phyloP scores from a whole-genome alignment of 2,329 filamentous ascomycete species.

The Phaeoacremonium minimum region DNA sequence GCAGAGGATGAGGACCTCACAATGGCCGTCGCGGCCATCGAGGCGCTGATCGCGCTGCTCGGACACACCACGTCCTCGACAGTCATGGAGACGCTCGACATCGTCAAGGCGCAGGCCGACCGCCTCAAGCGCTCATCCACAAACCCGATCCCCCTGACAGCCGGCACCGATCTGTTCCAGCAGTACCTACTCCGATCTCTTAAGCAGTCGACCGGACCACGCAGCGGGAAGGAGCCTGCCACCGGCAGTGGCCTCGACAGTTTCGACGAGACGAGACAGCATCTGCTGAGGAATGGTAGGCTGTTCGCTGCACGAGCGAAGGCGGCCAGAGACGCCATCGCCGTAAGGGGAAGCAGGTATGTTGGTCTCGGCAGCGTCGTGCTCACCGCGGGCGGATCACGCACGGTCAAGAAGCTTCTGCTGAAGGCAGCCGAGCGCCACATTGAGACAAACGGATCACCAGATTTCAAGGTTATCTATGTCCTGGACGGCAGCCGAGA shows the following conservation, averaged over 20 bases:
- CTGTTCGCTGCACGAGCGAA: conserved; percentile 86
- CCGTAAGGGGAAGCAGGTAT: conserved; percentile 71
- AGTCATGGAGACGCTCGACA: conserved; percentile 88
- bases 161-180: conserved; percentile 93
- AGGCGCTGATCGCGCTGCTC: conserved; percentile 74
- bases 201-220: conserved; percentile 43
- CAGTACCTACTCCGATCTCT: conserved; percentile 81
- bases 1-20: conserved; percentile 75
- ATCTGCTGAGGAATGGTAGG: conserved; percentile 80
- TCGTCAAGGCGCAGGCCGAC: conserved; percentile 72
- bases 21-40: conserved; percentile 74
- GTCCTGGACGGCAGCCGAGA: conserved; percentile 59
- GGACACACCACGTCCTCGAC: conserved; percentile 76
- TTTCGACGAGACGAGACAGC: conserved; percentile 78
- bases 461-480: conserved; percentile 78
- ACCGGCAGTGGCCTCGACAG: conserved; percentile 38
- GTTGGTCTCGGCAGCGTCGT: conserved; percentile 75
- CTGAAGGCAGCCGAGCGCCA: conserved; percentile 65
- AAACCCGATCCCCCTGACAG: conserved; percentile 88
- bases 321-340: conserved; percentile 78
- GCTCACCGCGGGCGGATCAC: conserved; percentile 84
- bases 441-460: conserved; percentile 48
- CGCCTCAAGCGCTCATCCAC: conserved; percentile 73
- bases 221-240: conserved; percentile 19
- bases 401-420: conserved; percentile 77